These are phyloP conservation scores for Closterium sp. DNA, from an alignment of 139 green algal genomes.

Conservation along the genomic window DNA sequence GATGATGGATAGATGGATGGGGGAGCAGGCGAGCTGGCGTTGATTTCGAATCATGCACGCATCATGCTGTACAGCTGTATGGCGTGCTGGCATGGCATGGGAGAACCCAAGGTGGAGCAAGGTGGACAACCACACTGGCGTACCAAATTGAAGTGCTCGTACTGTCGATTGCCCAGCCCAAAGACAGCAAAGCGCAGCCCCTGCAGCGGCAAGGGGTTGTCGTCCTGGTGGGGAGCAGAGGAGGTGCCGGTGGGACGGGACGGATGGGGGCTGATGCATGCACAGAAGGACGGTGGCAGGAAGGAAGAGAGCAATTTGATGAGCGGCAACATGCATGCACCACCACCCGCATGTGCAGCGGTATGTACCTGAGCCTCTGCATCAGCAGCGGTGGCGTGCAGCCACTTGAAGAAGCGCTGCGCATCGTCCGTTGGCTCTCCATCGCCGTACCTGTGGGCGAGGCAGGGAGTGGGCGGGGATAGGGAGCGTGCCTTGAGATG, in stretches of 20 bases:
- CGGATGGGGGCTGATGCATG: neutral
- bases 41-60: too few relatives aligned
- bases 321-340: too few relatives aligned
- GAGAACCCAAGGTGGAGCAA: neutral
- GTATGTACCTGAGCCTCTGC: neutral
- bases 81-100: neutral
- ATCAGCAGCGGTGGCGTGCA: constrained; percentile 36
- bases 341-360: too few relatives aligned
- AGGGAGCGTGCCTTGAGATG: neutral
- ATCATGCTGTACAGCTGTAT: neutral
- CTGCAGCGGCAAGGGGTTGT: neutral
- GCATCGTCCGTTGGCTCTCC: constrained; percentile 94
- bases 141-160: constrained; percentile 93
- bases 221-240: neutral
- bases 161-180: constrained; percentile 95
- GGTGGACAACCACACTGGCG: neutral
- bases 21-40: neutral
- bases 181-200: constrained; percentile 70
- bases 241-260: neutral
- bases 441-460: constrained; percentile 76
- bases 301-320: too few relatives aligned
- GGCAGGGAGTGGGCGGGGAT: too few relatives aligned
- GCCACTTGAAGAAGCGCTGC: constrained; percentile 80
- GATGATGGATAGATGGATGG: neutral
- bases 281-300: neutral